Evolutionary conservation across 2,329 filamentous ascomycete genomes (phyloP).

Genomic region (Fusarium sacchari): DNA sequence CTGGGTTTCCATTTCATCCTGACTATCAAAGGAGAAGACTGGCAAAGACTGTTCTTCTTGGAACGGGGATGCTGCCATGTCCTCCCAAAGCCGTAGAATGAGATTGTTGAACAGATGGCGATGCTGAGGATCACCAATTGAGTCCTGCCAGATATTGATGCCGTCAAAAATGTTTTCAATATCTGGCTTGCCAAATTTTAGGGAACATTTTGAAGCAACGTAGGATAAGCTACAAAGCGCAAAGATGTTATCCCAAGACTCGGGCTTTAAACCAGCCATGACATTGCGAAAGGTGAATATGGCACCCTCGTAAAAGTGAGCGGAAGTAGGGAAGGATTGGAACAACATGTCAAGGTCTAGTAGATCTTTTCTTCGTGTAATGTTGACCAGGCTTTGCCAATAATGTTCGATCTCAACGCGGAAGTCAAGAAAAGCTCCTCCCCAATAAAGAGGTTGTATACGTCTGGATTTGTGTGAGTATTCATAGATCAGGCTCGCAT

Average conservation of each 20-base stretch:
- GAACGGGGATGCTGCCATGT: rapidly evolving
- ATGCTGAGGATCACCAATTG: background rate
- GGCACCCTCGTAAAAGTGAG: background rate
- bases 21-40: rapidly evolving
- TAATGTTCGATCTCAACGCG: background rate
- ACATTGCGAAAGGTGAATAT: background rate
- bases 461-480: no score
- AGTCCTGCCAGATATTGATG: background rate
- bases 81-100: background rate
- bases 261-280: background rate
- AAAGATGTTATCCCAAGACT: background rate
- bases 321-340: background rate
- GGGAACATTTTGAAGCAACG: no score
- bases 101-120: background rate
- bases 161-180: background rate
- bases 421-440: background rate
- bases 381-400: rapidly evolving
- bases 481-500: background rate
- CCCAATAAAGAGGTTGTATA: no score
- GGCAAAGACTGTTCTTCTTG: rapidly evolving
- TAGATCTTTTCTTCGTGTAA: rapidly evolving
- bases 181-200: rapidly evolving
- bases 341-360: rapidly evolving
- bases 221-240: background rate
- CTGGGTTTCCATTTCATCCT: rapidly evolving